Conservation (phyloP, 768 basidiomycete genomes). For the Lentinus brumalis region DNA sequence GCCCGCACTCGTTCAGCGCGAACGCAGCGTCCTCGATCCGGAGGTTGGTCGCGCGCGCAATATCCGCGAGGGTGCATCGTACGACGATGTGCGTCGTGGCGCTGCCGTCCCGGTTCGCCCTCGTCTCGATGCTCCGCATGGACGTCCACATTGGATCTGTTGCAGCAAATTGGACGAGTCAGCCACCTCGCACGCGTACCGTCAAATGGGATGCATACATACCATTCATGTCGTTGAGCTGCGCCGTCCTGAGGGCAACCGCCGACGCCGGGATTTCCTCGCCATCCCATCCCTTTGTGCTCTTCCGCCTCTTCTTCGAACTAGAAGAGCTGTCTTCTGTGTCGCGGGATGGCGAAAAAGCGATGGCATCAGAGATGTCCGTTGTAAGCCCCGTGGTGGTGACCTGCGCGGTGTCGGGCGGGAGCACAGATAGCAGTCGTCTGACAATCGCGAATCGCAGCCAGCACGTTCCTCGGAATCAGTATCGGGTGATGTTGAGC, state of each 20-base stretch:
- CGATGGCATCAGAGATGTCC: conserved; percentile 30
- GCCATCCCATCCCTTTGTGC: conserved; percentile 75
- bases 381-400: conserved; percentile 40
- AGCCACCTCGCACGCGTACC: not conserved
- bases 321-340: conserved; percentile 17
- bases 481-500: not conserved
- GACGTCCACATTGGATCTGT: conserved; percentile 56
- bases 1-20: conserved; percentile 84
- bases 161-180: not conserved
- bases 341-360: conserved; percentile 25
- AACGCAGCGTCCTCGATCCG: conserved; percentile 86
- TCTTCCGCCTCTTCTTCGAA: conserved; percentile 45
- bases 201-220: not conserved
- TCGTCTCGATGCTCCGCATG: conserved; percentile 60
- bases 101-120: conserved; percentile 62
- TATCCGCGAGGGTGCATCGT: conserved; percentile 71
- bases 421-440: conserved; percentile 62
- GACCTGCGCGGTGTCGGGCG: conserved; percentile 51
- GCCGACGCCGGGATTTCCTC: conserved; percentile 42
- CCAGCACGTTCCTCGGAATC: not conserved
- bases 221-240: conserved; percentile 25
- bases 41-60: conserved; percentile 80
- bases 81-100: conserved; percentile 70
- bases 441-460: conserved; percentile 25
- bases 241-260: conserved; percentile 15